Conservation (phyloP, 345 rosid species). For the Gossypium anomalum region DNA sequence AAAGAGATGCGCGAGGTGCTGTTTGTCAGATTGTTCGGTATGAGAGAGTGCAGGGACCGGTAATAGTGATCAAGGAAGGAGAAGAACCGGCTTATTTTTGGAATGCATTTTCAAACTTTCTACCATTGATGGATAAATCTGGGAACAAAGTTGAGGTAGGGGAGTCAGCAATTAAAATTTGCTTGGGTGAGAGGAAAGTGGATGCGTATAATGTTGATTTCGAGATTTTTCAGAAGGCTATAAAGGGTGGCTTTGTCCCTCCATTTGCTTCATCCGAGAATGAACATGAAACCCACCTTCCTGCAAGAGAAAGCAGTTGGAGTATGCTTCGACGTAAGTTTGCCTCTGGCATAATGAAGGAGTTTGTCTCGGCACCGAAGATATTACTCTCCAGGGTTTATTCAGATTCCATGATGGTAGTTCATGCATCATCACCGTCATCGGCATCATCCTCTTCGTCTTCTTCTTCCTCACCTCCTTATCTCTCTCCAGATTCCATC, state of each 20-base stretch:
- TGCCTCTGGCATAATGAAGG: slow-evolving; percentile 72
- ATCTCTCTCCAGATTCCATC: slow-evolving; percentile 73
- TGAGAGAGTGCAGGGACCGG: slow-evolving; percentile 79
- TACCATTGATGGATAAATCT: slow-evolving; percentile 71
- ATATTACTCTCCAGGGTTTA: slow-evolving; percentile 70
- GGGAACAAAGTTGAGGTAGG: slow-evolving; percentile 27
- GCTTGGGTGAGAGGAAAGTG: slow-evolving; percentile 66
- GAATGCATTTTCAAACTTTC: slow-evolving; percentile 73
- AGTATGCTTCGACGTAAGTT: slow-evolving; percentile 75
- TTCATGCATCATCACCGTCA: slow-evolving; percentile 63
- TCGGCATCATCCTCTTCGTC: slow-evolving; percentile 33
- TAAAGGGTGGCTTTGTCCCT: slow-evolving; percentile 91
- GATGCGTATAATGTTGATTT: slow-evolving; percentile 75
- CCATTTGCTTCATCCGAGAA: slow-evolving; percentile 75
- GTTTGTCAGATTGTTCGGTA: slow-evolving; percentile 92
- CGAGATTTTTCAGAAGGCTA: slow-evolving; percentile 86
- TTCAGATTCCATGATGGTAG: slow-evolving; percentile 93
- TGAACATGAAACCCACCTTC: slow-evolving; percentile 87
- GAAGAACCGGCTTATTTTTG: slow-evolving; percentile 84
- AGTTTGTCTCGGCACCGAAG: slow-evolving; percentile 60
- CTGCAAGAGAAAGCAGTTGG: slow-evolving; percentile 96
- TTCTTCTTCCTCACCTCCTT: slow-evolving; percentile 65
- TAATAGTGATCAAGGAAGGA: slow-evolving; percentile 72
- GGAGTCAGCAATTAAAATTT: slow-evolving; percentile 35
- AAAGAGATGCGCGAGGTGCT: slow-evolving; percentile 93